Evolutionary conservation across 495 filamentous ascomycete species (phyloP).

Genomic region (Hypomontagnella submonticulosa): DNA sequence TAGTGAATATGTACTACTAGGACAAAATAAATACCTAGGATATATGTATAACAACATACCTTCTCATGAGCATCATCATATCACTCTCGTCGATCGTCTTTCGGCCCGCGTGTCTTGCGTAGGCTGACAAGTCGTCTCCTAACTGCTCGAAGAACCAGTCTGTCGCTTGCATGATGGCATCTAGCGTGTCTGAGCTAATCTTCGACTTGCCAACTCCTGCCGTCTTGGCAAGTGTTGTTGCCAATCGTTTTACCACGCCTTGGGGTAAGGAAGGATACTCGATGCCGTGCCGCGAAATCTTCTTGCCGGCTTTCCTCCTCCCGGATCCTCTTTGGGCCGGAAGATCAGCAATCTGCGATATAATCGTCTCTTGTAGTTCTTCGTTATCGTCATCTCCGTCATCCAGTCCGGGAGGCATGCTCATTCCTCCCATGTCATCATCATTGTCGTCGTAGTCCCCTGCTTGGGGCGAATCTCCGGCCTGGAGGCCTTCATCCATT

Average conservation of each 20-base stretch:
- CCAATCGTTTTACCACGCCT: slow-evolving; percentile 77
- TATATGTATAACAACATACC: slow-evolving; percentile 66
- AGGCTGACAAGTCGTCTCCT: slow-evolving; percentile 79
- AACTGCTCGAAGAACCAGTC: slow-evolving; percentile 92
- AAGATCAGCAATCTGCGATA: slow-evolving; percentile 45
- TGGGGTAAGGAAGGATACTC: slow-evolving; percentile 78
- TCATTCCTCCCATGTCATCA: slow-evolving; percentile 40
- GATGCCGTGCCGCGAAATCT: slow-evolving; percentile 77
- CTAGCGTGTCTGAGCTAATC: slow-evolving; percentile 76
- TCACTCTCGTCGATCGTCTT: slow-evolving; percentile 89
- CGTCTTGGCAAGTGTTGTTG: slow-evolving; percentile 73
- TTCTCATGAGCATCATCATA: slow-evolving; percentile 81
- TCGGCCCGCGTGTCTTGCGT: slow-evolving; percentile 82
- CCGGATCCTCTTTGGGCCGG: slow-evolving; percentile 33
- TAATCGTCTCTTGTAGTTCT: slow-evolving; percentile 36
- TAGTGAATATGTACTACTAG: slow-evolving; percentile 41
- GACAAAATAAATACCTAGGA: slow-evolving; percentile 35
- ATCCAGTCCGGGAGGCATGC: slow-evolving; percentile 36
- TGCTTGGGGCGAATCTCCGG: slow-evolving; percentile 27
- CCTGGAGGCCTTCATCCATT: slow-evolving; percentile 23
- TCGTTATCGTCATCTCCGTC: slow-evolving; percentile 41
- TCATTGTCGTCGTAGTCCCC: slow-evolving; percentile 47
- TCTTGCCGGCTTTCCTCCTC: slow-evolving; percentile 62
- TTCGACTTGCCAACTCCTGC: slow-evolving; percentile 69
- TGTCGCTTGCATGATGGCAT: slow-evolving; percentile 78